Evolutionary conservation across 768 basidiomycete genomes (phyloP), one percentile per base, ranked within the genome.

Genomic region (Lactarius pseudohatsudake): DNA sequence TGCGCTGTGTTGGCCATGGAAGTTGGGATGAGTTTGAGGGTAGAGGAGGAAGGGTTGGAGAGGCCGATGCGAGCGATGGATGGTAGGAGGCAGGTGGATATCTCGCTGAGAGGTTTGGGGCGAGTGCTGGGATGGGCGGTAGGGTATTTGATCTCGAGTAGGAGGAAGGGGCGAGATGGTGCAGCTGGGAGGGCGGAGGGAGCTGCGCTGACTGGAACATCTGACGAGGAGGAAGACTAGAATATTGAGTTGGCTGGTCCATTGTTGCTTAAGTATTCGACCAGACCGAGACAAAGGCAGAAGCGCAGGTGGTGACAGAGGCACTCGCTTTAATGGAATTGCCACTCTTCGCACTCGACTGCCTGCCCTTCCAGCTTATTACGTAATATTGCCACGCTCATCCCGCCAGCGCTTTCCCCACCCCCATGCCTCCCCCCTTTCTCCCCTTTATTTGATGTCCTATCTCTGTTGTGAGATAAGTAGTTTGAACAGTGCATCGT

Each of bases 181-280:
- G 79, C 20, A 81, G 75, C 64, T 78, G 77, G 0, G 80, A 78
- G 0, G 81, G 81, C 0, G 80, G 81, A 0, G 81, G 81, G 32
- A 81, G 79, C 69, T 81, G 81, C 3, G 77, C 72, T 0, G 80
- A 79, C 34, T 78, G 78, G 70, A 81, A 82, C 61, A 80, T 76
- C 57, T 77, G 77, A 62, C 75, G 75, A 40, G 76, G 62, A 64
- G 70, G 70, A 18, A 61, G 60, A 38, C 65, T 60, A 56, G 64
- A 66, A 64, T 72, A 72, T 55, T 74, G 72, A 40, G 59, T 56
- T 53, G 72, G 64, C 68, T 72, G 72, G 68, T 74, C 74, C 74
- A 74, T 74, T 5, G n/a, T 18, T 38, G 47, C 57, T 67, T 69
- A 68, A 68, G 69, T 67, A 67, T 30, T n/a, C 20, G 66, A 59